These are phyloP conservation scores for Macrotyloma uniflorum DNA, from an alignment of 306 rosid species.

Conservation along the genomic window DNA sequence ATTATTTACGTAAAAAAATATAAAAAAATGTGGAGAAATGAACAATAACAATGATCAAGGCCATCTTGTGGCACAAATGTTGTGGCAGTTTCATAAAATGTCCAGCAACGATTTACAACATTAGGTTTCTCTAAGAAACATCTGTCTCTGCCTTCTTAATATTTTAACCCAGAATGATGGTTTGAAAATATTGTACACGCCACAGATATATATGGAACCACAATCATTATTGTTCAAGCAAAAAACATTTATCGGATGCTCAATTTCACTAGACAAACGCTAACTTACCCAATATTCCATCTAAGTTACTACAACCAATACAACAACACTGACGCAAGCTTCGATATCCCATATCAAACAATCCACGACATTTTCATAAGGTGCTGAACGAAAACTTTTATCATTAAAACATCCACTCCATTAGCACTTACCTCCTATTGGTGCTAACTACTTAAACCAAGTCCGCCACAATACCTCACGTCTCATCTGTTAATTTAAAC, in stretches of 20 bases:
- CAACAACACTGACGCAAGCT: conserved; percentile 5
- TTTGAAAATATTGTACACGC: conserved; percentile 2
- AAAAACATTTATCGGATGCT: conserved; percentile 7
- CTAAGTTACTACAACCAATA: not conserved
- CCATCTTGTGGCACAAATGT: conserved; percentile 11
- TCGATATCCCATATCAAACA: not conserved
- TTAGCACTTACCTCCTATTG: not conserved
- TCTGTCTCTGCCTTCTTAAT: not conserved
- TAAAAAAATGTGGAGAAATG: conserved; percentile 4
- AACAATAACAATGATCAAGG: not conserved
- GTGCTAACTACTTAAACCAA: conserved; percentile 10
- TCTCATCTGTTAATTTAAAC: not conserved
- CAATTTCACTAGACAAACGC: conserved; percentile 8
- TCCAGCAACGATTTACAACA: not conserved
- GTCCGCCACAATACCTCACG: not conserved
- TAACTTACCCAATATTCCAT: conserved; percentile 5
- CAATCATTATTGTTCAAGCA: conserved; percentile 7
- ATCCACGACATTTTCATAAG: conserved; percentile 12
- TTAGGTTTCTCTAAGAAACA: conserved; percentile 2
- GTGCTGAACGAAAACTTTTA: conserved; percentile 25
- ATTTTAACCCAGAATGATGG: conserved; percentile 14
- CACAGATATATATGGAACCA: conserved; percentile 18
- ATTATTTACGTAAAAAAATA: not conserved
- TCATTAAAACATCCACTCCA: not conserved
- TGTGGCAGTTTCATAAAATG: conserved; percentile 5